Percentiles rank a stretch among this genome's conserved stretches.
Evolutionary conservation across 768 basidiomycete species (phyloP).

Genomic region (Lactarius trivialis): DNA sequence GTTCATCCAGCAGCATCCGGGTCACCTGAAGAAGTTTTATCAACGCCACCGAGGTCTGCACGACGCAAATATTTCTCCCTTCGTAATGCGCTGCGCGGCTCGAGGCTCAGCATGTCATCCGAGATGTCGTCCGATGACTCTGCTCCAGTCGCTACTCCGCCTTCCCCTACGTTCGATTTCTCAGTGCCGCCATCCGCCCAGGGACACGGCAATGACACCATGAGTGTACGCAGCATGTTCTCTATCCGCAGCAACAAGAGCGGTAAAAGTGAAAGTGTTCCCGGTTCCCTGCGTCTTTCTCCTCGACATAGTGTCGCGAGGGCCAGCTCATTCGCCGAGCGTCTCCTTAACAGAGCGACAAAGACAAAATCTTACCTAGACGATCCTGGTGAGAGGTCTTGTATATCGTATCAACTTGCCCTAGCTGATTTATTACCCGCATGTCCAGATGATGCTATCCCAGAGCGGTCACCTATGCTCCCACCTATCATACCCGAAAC

Average conservation of each 20-base stretch:
- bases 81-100: conserved; percentile 39
- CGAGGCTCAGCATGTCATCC: conserved; percentile 54
- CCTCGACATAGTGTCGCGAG: conserved; percentile 22
- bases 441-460: conserved; percentile 15
- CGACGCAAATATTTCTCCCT: conserved; percentile 27
- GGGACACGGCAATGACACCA: conserved; percentile 24
- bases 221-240: conserved; percentile 22
- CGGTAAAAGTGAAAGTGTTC: conserved; percentile 12
- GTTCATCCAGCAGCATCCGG: conserved; percentile 27
- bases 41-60: conserved; percentile 44
- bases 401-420: not conserved
- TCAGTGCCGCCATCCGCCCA: conserved; percentile 22
- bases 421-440: not conserved
- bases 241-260: conserved; percentile 21
- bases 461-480: conserved; percentile 16
- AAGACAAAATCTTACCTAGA: conserved; percentile 22
- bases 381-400: conserved; percentile 12
- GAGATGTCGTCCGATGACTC: conserved; percentile 67
- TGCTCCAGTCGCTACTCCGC: conserved; percentile 51
- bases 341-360: conserved; percentile 19
- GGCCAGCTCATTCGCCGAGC: conserved; percentile 22
- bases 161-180: conserved; percentile 33
- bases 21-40: conserved; percentile 29
- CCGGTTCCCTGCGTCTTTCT: conserved; percentile 18
- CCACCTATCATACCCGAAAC: conserved; percentile 26